Evolutionary conservation across 345 rosid genomes (phyloP), one percentile per base, ranked within the genome.

Genomic region (Heritiera littoralis): DNA sequence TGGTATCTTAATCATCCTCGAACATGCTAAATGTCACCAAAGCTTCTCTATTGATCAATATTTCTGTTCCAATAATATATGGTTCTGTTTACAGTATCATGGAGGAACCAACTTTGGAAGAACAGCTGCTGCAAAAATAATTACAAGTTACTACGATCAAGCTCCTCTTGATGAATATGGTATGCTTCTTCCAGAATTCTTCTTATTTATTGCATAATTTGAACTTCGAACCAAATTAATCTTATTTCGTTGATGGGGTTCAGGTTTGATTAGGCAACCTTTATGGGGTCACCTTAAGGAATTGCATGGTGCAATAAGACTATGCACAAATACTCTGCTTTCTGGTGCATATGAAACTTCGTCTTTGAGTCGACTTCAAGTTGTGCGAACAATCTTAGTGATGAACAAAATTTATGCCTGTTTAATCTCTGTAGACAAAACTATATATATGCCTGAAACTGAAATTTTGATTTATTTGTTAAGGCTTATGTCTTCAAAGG

Each of bases 71-170:
- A 23, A 23, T 23, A 23, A 23, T 23, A 23, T 23, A 23, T 23
- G 28, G 28, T 23, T 23, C 28, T 23, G 66, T 41, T 59, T 65
- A 9, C 76, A 94, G 98, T 94, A 91, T 81, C 98, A 94, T 80
- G 98, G 97, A 49, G 98, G 97, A 83, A 94, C 98, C 20, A 94
- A 93, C 83, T 94, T 91, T 63, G 98, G 97, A 74, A 89, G 97
- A 81, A 82, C 86, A 76, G 91, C 88, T 11, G 85, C 97, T 17
- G 89, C 89, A 68, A 88, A 80, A 32, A 80, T 90, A 15, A 80
- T 79, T 18, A 82, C 96, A 2, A 85, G 90, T 80, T 94, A 94
- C 74, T 92, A 92, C 40, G 97, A 94, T 86, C 84, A 88, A 84
- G 98, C 98, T 70, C 96, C 98, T 48, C 84, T 94, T 55, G 98